These are phyloP conservation scores for Alternaria sp. DNA, from an alignment of 2,329 filamentous ascomycete species.

Conservation along the genomic window DNA sequence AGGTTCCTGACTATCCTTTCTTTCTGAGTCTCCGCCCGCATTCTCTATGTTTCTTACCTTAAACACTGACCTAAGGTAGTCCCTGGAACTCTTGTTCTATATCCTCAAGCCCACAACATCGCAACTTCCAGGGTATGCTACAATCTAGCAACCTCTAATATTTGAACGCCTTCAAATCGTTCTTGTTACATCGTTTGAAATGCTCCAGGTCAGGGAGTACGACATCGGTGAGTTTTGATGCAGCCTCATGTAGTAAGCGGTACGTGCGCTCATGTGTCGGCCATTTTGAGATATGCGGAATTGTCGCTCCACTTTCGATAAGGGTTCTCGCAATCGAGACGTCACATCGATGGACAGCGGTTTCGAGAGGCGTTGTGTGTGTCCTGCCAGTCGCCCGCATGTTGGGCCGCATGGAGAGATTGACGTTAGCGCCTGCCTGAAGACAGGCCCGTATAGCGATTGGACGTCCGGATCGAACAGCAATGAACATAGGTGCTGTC, in stretches of 20 bases:
- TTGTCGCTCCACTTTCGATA: neutral
- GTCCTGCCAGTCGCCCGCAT: neutral
- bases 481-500: neutral
- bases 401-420: neutral
- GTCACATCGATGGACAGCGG: neutral
- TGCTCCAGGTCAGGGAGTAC: neutral
- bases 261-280: neutral
- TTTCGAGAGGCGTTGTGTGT: neutral
- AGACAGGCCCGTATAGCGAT: neutral
- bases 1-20: too few species aligned
- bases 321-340: fast-evolving
- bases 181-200: neutral
- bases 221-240: neutral
- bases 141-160: neutral
- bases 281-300: neutral
- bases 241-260: neutral
- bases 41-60: neutral
- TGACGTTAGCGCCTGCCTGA: neutral
- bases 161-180: neutral
- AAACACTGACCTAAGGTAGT: neutral
- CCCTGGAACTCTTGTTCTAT: neutral
- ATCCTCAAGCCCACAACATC: neutral
- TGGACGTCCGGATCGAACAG: neutral
- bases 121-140: neutral
- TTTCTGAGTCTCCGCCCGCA: too few species aligned